phyloP scores from a whole-genome alignment of 495 filamentous ascomycete genomes.

The Antarctomyces pellizariae region DNA sequence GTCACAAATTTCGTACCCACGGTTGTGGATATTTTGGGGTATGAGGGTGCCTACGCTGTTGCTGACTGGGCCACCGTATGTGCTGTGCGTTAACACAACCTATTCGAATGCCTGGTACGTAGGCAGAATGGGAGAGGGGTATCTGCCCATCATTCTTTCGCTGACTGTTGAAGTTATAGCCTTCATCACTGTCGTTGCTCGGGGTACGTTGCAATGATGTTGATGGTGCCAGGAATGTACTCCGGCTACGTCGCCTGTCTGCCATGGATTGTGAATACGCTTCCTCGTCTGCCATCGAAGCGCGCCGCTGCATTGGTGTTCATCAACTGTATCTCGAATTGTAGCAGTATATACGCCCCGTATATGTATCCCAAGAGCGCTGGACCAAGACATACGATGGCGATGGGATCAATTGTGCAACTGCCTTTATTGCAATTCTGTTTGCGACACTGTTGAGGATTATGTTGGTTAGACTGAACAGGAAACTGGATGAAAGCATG shows the following conservation, averaged over 20 bases:
- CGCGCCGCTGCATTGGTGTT: conserved; percentile 58
- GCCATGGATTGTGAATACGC: conserved; percentile 57
- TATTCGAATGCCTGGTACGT: conserved; percentile 58
- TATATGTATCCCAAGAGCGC: conserved; percentile 40
- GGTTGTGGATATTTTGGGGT: conserved; percentile 53
- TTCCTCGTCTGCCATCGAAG: conserved; percentile 69
- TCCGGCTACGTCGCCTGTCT: conserved; percentile 50
- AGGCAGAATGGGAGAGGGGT: conserved; percentile 45
- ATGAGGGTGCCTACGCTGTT: conserved; percentile 39
- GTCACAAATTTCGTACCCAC: conserved; percentile 85
- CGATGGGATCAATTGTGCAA: conserved; percentile 57
- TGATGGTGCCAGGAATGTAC: conserved; percentile 48
- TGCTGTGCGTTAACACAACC: conserved; percentile 43
- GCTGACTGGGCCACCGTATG: conserved; percentile 55
- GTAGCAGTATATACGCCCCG: conserved; percentile 46
- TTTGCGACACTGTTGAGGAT: conserved; percentile 39
- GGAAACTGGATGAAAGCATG: conserved; percentile 37
- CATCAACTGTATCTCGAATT: conserved; percentile 64
- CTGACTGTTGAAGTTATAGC: conserved; percentile 43
- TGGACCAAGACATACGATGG: conserved; percentile 30
- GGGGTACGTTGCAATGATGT: conserved; percentile 62
- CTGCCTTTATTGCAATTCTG: conserved; percentile 38
- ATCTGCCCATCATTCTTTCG: conserved; percentile 48
- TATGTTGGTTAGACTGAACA: conserved; percentile 44
- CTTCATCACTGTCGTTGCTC: conserved; percentile 54